phyloP scores from a whole-genome alignment of 257 asterid species.

The Asclepias syriaca region DNA sequence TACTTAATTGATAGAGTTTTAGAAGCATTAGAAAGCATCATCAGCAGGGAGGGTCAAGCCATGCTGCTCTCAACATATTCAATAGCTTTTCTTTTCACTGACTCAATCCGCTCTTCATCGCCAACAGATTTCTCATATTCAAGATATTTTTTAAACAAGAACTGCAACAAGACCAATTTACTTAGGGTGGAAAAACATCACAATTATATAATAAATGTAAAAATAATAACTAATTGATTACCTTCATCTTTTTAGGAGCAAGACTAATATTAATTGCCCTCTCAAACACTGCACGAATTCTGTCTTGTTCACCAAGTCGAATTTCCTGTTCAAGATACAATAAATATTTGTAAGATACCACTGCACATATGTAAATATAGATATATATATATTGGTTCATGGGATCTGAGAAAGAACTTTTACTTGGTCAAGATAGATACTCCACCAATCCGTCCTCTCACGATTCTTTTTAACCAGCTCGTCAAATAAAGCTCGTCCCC shows the following conservation, averaged over 20 bases:
- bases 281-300: slow-evolving; percentile 81
- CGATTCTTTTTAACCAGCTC: slow-evolving; percentile 84
- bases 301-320: slow-evolving; percentile 64
- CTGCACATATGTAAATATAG: not conserved
- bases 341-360: slow-evolving; percentile 10
- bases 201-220: not conserved
- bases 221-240: slow-evolving; percentile 4
- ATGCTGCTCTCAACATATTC: slow-evolving; percentile 65
- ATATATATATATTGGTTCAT: not conserved
- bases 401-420: not conserved
- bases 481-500: slow-evolving; percentile 88
- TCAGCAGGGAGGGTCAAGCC: slow-evolving; percentile 25
- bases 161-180: slow-evolving; percentile 40
- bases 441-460: slow-evolving; percentile 93
- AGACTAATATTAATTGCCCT: slow-evolving; percentile 85
- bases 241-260: slow-evolving; percentile 90
- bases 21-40: not conserved
- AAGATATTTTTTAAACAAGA: slow-evolving; percentile 77
- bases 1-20: not conserved
- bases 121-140: slow-evolving; percentile 68
- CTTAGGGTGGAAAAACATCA: no score
- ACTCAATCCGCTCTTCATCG: slow-evolving; percentile 51
- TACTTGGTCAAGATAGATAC: slow-evolving; percentile 89
- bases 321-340: slow-evolving; percentile 57
- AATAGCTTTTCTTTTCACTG: slow-evolving; percentile 73